Percentiles rank a stretch among this genome's conserved stretches.
Conservation (phyloP, 768 basidiomycete genomes). For the Leccinum disarticulatum region DNA sequence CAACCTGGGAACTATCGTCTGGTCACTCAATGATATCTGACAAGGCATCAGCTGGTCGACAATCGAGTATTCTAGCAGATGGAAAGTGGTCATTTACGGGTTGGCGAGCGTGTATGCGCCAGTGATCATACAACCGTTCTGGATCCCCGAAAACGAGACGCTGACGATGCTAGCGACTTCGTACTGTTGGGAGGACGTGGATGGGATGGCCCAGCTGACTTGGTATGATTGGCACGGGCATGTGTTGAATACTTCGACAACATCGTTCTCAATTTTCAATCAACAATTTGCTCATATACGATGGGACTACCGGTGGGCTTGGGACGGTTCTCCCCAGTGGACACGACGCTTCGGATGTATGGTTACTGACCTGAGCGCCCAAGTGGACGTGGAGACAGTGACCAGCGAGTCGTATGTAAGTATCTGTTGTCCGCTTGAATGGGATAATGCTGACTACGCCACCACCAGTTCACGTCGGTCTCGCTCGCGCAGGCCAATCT, state of each 20-base stretch:
- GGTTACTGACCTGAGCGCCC: constrained; percentile 49
- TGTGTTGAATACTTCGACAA: constrained; percentile 36
- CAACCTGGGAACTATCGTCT: constrained; percentile 57
- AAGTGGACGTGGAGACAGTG: constrained; percentile 40
- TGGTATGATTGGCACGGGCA: constrained; percentile 59
- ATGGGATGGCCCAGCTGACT: constrained; percentile 48
- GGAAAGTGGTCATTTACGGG: constrained; percentile 60
- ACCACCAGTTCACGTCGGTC: constrained; percentile 42
- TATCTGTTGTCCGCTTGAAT: not conserved
- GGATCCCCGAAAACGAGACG: constrained; percentile 48
- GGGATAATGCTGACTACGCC: not conserved
- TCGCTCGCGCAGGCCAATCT: constrained; percentile 36
- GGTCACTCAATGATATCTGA: constrained; percentile 64
- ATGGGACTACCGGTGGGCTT: constrained; percentile 36
- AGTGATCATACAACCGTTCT: constrained; percentile 54
- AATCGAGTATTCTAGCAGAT: constrained; percentile 57
- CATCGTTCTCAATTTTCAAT: constrained; percentile 38
- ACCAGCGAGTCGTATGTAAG: constrained; percentile 55
- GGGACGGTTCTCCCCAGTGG: constrained; percentile 45
- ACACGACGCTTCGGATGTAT: constrained; percentile 43
- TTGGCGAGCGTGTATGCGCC: constrained; percentile 45
- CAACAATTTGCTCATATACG: constrained; percentile 48
- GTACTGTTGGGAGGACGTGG: constrained; percentile 48
- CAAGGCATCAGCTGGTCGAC: constrained; percentile 57
- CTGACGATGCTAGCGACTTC: constrained; percentile 51